A percentile compares a stretch with the other conserved stretches of the same genome.
Evolutionary conservation across 2,329 filamentous ascomycete genomes (phyloP).

Genomic region (Neopestalotiopsis sp.): DNA sequence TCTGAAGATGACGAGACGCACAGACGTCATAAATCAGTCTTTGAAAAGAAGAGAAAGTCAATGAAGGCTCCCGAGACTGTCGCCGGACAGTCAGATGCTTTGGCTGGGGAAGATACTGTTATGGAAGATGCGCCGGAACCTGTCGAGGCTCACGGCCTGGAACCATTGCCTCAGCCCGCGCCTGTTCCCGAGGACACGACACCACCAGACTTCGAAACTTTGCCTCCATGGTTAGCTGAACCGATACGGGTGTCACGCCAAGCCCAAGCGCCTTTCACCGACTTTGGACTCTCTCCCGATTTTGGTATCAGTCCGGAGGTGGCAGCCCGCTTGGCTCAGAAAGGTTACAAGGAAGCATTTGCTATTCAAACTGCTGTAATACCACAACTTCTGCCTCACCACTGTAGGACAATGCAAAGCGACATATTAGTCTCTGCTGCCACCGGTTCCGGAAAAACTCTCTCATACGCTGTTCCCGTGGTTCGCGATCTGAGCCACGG

Average conservation of each 20-base stretch:
- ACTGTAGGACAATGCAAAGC: conserved; percentile 63
- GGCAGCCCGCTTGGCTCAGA: conserved; percentile 66
- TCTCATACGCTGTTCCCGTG: conserved; percentile 89
- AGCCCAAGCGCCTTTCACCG: conserved; percentile 63
- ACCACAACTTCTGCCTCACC: conserved; percentile 74
- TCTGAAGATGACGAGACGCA: conserved; percentile 24
- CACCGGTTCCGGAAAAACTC: conserved; percentile 93
- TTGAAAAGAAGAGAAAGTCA: conserved; percentile 62
- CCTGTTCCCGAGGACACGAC: conserved; percentile 61
- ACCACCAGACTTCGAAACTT: conserved; percentile 73
- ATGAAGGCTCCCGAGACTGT: conserved; percentile 51
- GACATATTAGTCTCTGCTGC: conserved; percentile 91
- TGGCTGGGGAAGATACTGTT: conserved; percentile 32
- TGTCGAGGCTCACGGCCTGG: conserved; percentile 70
- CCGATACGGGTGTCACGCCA: conserved; percentile 72
- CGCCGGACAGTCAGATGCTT: conserved; percentile 17
- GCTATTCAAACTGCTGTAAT: conserved; percentile 82
- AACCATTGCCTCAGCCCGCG: conserved; percentile 81
- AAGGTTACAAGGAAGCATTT: conserved; percentile 73
- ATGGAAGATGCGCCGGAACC: conserved; percentile 28
- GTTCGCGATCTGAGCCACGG: conserved; percentile 74
- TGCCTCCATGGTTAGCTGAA: conserved; percentile 80
- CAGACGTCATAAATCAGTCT: conserved; percentile 52
- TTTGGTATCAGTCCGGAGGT: conserved; percentile 68
- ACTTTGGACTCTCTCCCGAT: conserved; percentile 43